A percentile compares a stretch with the other conserved stretches of the same genome.
Evolutionary conservation across 208 protist genomes (phyloP).

Genomic region (Leishmania aethiopica): DNA sequence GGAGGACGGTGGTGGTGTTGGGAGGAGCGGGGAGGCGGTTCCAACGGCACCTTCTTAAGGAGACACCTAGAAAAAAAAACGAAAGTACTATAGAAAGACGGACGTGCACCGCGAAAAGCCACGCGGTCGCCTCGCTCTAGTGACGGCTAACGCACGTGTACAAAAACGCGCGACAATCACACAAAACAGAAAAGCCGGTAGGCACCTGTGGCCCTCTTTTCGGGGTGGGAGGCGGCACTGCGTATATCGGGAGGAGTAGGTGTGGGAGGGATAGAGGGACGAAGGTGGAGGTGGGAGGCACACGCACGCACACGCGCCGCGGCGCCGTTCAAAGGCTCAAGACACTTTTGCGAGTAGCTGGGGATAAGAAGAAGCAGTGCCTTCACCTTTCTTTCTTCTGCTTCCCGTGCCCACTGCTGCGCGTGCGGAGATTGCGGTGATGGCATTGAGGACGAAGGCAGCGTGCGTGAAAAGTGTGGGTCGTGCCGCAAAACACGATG

Average conservation of each 20-base stretch:
- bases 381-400: background rate
- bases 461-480: background rate
- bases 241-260: background rate
- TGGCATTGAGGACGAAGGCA: background rate
- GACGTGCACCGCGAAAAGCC: background rate
- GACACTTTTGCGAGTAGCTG: background rate
- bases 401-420: background rate
- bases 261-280: background rate
- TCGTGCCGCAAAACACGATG: background rate
- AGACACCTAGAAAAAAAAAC: background rate
- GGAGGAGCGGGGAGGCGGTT: background rate
- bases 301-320: background rate
- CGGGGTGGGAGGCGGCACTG: background rate
- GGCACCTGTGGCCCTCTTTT: background rate
- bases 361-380: no score
- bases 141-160: background rate
- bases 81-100: background rate
- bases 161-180: background rate
- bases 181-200: background rate
- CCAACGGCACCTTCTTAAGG: background rate
- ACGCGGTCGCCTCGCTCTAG: background rate
- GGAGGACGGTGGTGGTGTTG: no score
- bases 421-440: background rate
- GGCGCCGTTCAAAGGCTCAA: background rate
- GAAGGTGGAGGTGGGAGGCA: background rate